Base-by-base conservation (phyloP, 164 flowering plant genomes). In the Macadamia integrifolia region DNA sequence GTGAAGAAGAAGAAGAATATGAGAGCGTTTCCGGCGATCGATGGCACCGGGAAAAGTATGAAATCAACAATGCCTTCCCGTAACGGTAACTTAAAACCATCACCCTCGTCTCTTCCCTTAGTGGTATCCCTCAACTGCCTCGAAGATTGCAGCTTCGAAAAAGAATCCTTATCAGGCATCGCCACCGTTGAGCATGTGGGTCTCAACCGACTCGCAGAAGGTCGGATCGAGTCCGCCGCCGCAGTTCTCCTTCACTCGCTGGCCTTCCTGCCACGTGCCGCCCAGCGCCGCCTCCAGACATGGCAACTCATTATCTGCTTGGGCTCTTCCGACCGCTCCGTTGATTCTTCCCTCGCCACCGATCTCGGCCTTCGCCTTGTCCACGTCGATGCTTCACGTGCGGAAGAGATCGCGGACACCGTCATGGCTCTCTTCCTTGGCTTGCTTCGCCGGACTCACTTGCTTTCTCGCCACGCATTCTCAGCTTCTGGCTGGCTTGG, bases 401-500 rank as follows among this genome's bases (percentile, higher is more conserved):
- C 97, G 3, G 99, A 92, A 84, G 98, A 95, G 88, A 83, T 95
- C 62, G 99, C 98, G 2, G 99, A 95, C 42, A 86, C 98, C 0
- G 91, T 95, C 29, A 92, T 95, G 99, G 99, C 98, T 28, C 82
- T 95, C 15, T 72, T 92, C 73, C 85, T 95, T 6, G 97, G 97
- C 60, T 73, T 95, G 66, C 86, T 95, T 3, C 82, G 98, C 1
- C 84, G 94, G 18, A 92, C 98, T 32, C 97, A 95, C 71, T 70
- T 92, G 29, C 88, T 92, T 44, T 86, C 96, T 2, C 81, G 90
- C 31, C 96, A 95, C 56, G 74, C 92, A 0, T 82, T 92, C 32
- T 92, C 96, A 9, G 87, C 98, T 40, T 88, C 97, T 0, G 98
- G 97, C 0, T 95, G 99, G 98, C 87, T 95, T 1, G 99, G 99